Conservation (phyloP, 129 eudicot genomes). For the Heracleum sosnowskyi region DNA sequence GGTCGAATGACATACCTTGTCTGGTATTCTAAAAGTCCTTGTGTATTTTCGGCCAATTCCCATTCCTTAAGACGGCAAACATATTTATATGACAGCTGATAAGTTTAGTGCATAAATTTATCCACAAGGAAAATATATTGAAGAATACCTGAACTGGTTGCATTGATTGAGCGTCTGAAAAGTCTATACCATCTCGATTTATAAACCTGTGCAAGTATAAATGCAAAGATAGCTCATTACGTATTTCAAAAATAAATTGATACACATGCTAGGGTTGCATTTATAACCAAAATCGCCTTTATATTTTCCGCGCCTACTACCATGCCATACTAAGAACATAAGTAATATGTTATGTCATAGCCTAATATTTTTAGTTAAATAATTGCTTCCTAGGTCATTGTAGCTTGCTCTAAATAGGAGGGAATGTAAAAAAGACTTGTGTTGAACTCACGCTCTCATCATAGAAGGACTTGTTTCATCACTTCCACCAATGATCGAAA, state of each 20-base stretch:
- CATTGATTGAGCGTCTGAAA: constrained; percentile 98
- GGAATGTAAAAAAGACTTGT: neutral
- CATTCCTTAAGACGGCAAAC: constrained; percentile 52
- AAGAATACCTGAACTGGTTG: constrained; percentile 78
- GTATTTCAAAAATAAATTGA: neutral
- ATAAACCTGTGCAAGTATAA: constrained; percentile 42
- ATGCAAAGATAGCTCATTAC: neutral
- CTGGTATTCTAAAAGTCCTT: constrained; percentile 88
- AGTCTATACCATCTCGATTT: constrained; percentile 95
- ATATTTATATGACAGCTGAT: constrained; percentile 6
- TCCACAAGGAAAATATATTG: neutral
- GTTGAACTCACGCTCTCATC: constrained; percentile 92
- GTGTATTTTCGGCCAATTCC: constrained; percentile 89
- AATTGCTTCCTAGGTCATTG: neutral
- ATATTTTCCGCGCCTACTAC: neutral
- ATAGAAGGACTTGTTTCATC: constrained; percentile 97
- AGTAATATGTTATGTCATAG: neutral
- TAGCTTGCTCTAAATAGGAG: neutral
- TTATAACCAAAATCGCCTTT: neutral
- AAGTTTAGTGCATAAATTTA: constrained; percentile 3
- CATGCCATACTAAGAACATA: neutral
- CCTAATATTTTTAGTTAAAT: neutral
- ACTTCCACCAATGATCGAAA: constrained; percentile 89
- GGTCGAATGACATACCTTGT: constrained; percentile 51
- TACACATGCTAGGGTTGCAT: neutral